A percentile compares a stretch with the other conserved stretches of the same genome.
Conservation (phyloP, 805 yeast genomes). For the Zygosaccharomyces lentus region DNA sequence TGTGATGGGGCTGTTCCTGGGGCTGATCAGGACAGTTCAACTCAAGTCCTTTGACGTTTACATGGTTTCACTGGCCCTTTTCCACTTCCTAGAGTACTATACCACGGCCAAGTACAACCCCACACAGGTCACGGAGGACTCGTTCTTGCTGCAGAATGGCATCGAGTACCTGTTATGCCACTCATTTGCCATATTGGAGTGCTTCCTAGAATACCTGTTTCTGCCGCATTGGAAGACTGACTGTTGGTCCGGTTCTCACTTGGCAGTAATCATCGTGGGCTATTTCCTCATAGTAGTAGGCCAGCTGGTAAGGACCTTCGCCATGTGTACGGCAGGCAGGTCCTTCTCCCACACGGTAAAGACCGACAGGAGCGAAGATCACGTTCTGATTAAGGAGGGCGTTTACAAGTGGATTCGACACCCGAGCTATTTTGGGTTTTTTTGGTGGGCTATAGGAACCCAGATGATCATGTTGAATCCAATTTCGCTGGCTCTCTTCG, state of each 20-base stretch:
- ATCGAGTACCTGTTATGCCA: conserved; percentile 56
- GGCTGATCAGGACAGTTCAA: conserved; percentile 25
- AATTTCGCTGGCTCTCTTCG: conserved; percentile 51
- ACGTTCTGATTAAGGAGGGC: conserved; percentile 68
- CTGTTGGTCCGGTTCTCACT: conserved; percentile 3
- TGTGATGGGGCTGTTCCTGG: conserved; percentile 39
- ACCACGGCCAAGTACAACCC: conserved; percentile 74
- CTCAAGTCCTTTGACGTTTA: conserved; percentile 45
- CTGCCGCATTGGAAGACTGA: conserved; percentile 38
- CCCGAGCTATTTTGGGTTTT: conserved; percentile 89
- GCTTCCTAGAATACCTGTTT: conserved; percentile 39
- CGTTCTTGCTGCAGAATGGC: conserved; percentile 66
- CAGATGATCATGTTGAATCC: conserved; percentile 70
- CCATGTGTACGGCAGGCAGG: conserved; percentile 84
- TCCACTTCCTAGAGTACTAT: conserved; percentile 80
- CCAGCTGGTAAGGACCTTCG: conserved; percentile 62
- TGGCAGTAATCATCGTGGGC: conserved; percentile 41
- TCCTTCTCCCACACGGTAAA: conserved; percentile 83
- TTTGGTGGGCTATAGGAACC: conserved; percentile 88
- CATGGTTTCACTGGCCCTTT: conserved; percentile 48
- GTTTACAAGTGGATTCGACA: conserved; percentile 68
- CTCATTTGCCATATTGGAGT: conserved; percentile 48
- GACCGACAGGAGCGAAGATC: conserved; percentile 47
- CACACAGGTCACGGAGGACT: conserved; percentile 60
- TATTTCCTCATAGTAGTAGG: conserved; percentile 46